These are phyloP conservation scores for Pelargonium nanum DNA, from an alignment of 345 rosid species.

Conservation along the genomic window DNA sequence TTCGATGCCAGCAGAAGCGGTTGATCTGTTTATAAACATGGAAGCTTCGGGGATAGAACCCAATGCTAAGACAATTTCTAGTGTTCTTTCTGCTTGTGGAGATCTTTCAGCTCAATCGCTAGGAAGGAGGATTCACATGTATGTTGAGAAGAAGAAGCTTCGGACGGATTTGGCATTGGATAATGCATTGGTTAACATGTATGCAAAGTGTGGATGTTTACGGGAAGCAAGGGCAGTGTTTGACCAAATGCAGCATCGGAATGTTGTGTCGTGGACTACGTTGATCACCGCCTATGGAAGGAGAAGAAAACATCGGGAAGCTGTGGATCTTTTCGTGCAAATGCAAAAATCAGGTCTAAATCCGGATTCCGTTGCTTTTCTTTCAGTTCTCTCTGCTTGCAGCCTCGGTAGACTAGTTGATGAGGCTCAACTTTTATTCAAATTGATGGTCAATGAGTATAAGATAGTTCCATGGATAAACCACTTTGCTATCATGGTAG, in stretches of 20 bases:
- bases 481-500: constrained; percentile 58
- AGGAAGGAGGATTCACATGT: constrained; percentile 33
- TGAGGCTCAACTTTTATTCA: constrained; percentile 44
- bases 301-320: constrained; percentile 37
- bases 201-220: constrained; percentile 53
- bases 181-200: constrained; percentile 46
- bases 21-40: constrained; percentile 16
- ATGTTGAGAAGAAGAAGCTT: constrained; percentile 18
- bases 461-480: constrained; percentile 25
- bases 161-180: constrained; percentile 23
- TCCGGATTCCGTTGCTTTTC: constrained; percentile 45
- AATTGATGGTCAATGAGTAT: constrained; percentile 25
- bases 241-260: constrained; percentile 18
- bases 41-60: constrained; percentile 10
- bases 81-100: constrained; percentile 31
- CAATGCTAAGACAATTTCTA: constrained; percentile 10
- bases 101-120: constrained; percentile 32
- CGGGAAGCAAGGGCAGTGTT: constrained; percentile 33
- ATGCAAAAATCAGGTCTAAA: constrained; percentile 34
- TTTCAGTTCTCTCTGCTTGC: constrained; percentile 50
- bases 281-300: constrained; percentile 47
- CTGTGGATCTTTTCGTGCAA: constrained; percentile 30
- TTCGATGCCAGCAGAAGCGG: constrained; percentile 6
- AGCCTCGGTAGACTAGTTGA: constrained; percentile 48
- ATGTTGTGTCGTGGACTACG: constrained; percentile 39